phyloP scores from a whole-genome alignment of 2,329 filamentous ascomycete genomes.

The Beauveria caledonica region DNA sequence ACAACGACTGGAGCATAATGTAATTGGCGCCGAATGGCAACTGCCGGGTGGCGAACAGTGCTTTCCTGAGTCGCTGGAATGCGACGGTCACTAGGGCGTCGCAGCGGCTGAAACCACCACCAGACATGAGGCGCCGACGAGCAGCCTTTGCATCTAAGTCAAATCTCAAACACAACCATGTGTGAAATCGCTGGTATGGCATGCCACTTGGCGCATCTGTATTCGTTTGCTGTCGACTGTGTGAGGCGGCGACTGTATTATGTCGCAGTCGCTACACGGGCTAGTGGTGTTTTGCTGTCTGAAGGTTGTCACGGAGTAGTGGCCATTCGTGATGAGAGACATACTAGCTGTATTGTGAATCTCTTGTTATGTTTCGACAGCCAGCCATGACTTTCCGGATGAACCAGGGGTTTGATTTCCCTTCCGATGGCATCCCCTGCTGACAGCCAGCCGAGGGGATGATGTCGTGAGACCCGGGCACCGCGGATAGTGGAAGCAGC shows the following conservation, averaged over 20 bases:
- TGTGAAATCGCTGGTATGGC: not conserved
- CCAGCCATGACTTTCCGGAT: no score
- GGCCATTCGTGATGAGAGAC: no score
- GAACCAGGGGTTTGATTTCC: no score
- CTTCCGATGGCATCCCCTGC: not conserved
- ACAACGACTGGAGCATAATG: not conserved
- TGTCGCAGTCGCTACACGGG: no score
- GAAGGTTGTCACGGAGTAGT: not conserved
- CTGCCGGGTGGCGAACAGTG: not conserved
- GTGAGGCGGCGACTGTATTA: not conserved
- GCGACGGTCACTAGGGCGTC: not conserved
- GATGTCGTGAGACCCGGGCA: not conserved
- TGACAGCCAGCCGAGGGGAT: not conserved
- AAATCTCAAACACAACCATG: constrained; percentile 2
- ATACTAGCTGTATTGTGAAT: no score
- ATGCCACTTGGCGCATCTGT: not conserved
- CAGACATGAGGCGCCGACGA: not conserved
- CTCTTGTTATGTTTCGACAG: no score
- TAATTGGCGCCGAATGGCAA: not conserved
- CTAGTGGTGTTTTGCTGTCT: not conserved
- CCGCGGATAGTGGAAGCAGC: not conserved
- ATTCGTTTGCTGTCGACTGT: not conserved
- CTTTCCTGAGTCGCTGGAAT: not conserved
- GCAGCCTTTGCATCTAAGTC: constrained; percentile 4
- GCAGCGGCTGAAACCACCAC: not conserved